phyloP scores from a whole-genome alignment of 2,329 filamentous ascomycete genomes.

The Talaromyces albobiverticillius region DNA sequence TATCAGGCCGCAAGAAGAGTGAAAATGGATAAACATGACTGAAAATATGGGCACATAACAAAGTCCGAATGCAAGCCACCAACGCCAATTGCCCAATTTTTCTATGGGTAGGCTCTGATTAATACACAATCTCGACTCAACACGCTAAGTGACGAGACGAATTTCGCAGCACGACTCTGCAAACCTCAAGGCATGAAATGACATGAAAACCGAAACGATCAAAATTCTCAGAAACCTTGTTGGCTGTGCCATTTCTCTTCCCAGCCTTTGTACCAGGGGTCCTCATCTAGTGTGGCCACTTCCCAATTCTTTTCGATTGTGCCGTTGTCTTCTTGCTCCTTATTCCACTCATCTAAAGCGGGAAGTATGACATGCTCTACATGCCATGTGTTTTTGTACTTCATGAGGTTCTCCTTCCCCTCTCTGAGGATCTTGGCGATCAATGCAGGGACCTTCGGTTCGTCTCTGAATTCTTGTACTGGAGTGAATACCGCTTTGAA shows the following conservation, averaged over 20 bases:
- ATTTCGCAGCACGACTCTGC: not conserved
- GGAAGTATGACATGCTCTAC: conserved; percentile 71
- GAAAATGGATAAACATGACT: not conserved
- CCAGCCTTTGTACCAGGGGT: conserved; percentile 75
- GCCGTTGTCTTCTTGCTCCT: conserved; percentile 64
- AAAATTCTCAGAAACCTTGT: conserved; percentile 54
- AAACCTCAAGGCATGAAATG: not conserved
- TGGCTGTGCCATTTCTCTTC: conserved; percentile 67
- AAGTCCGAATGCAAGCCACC: not conserved
- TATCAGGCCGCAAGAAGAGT: not conserved
- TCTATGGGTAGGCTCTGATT: not conserved
- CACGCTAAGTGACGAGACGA: not conserved
- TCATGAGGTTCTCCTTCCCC: conserved; percentile 68
- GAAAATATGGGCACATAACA: not conserved
- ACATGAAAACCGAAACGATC: conserved; percentile 3
- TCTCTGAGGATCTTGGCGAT: conserved; percentile 66
- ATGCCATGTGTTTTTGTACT: conserved; percentile 81
- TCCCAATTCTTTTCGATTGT: conserved; percentile 63
- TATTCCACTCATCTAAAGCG: conserved; percentile 59
- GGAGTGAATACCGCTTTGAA: conserved; percentile 86
- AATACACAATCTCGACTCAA: not conserved
- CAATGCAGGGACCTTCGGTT: conserved; percentile 69
- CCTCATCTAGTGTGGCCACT: conserved; percentile 67
- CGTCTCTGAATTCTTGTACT: conserved; percentile 64
- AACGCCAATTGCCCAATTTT: not conserved